A percentile compares a stretch with the other conserved stretches of the same genome.
Conservation (phyloP, 129 eudicot species). For the Tagetes erecta region DNA sequence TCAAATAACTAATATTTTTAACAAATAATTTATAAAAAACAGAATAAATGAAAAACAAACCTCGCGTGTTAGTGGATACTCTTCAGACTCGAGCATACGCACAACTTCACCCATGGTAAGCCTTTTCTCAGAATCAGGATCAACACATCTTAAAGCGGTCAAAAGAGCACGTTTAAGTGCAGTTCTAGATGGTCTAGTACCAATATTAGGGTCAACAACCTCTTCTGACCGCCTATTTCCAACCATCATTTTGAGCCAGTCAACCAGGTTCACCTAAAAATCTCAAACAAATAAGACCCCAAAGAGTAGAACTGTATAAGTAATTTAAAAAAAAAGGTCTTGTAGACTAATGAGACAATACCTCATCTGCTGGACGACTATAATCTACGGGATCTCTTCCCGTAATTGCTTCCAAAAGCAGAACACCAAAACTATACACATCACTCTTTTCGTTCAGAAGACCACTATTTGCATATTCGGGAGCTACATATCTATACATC, state of each 20-base stretch:
- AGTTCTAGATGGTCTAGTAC: constrained; percentile 64
- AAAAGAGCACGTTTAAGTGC: constrained; percentile 80
- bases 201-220: constrained; percentile 76
- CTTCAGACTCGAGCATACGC: constrained; percentile 87
- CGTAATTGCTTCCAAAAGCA: constrained; percentile 77
- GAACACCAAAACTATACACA: constrained; percentile 82
- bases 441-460: constrained; percentile 84
- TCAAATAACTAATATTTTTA: too few species aligned
- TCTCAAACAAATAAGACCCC: background rate
- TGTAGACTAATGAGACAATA: background rate
- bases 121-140: constrained; percentile 78
- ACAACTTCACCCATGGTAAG: constrained; percentile 83
- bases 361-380: constrained; percentile 83
- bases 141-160: constrained; percentile 83
- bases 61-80: constrained; percentile 74
- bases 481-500: constrained; percentile 71
- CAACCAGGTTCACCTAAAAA: constrained; percentile 73
- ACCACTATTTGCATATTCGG: constrained; percentile 91
- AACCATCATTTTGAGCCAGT: constrained; percentile 86
- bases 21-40: too few species aligned
- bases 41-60: constrained; percentile 31
- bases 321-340: background rate
- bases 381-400: constrained; percentile 92
- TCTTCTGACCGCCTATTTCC: constrained; percentile 78
- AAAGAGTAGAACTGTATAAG: background rate